Percentiles rank a stretch among this genome's conserved stretches.
phyloP scores from a whole-genome alignment of 352 stramenopile species.

The Globisporangium cederbergense region DNA sequence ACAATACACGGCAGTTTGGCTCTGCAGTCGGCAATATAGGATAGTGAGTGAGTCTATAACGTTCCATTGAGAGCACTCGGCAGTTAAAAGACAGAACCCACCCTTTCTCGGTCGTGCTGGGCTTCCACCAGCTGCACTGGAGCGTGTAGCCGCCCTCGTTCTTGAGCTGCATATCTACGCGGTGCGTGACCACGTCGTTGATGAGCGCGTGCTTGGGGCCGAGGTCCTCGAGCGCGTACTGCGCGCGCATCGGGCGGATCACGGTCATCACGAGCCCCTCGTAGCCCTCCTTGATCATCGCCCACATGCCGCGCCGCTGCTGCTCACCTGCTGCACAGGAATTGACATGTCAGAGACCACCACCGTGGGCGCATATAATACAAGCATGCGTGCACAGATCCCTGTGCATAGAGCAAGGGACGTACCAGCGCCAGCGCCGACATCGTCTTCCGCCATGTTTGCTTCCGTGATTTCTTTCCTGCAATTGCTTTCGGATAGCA shows the following conservation, averaged over 20 bases:
- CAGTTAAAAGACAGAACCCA: slow-evolving; percentile 14
- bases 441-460: slow-evolving; percentile 5
- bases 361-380: neutral
- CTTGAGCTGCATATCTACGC: slow-evolving; percentile 71
- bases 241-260: slow-evolving; percentile 40
- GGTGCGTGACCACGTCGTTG: slow-evolving; percentile 53
- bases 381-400: neutral
- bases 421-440: neutral
- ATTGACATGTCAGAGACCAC: neutral
- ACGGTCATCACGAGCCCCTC: slow-evolving; percentile 79
- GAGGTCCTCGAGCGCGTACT: no score
- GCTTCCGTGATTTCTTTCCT: neutral
- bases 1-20: slow-evolving; percentile 72
- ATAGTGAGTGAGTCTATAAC: neutral
- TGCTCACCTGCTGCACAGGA: slow-evolving; percentile 15
- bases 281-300: slow-evolving; percentile 81
- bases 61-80: neutral
- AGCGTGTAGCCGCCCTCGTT: slow-evolving; percentile 69
- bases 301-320: slow-evolving; percentile 64
- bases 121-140: slow-evolving; percentile 88
- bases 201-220: slow-evolving; percentile 40
- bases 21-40: neutral
- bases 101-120: slow-evolving; percentile 25
- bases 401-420: neutral
- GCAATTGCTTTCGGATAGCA: neutral